Evolutionary conservation across 2,329 filamentous ascomycete species (phyloP).

Genomic region (Cladophialophora yegresii): DNA sequence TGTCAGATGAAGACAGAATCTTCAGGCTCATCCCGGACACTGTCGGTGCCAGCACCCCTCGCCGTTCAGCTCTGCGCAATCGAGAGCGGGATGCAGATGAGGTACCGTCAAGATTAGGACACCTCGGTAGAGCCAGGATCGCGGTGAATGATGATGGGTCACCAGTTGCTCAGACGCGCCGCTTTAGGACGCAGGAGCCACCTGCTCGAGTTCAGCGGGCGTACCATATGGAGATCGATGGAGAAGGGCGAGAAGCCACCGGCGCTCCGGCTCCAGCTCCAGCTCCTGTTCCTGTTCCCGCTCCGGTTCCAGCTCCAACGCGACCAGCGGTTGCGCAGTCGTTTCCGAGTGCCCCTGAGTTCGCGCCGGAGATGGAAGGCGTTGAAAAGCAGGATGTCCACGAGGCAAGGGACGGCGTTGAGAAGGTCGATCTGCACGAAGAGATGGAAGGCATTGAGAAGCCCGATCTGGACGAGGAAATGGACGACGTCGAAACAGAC

Average conservation of each 20-base stretch:
- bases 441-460: background rate
- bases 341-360: background rate
- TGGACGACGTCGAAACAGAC: background rate
- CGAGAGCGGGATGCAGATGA: background rate
- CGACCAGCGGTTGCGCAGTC: background rate
- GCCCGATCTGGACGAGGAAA: background rate
- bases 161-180: background rate
- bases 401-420: background rate
- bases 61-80: background rate
- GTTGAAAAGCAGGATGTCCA: background rate
- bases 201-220: background rate
- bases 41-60: background rate
- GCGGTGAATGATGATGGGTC: slow-evolving; percentile 4
- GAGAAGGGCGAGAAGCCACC: slow-evolving; percentile 2
- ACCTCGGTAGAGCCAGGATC: background rate
- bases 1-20: background rate
- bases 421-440: background rate
- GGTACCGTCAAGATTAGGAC: background rate
- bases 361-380: background rate
- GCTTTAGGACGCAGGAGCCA: background rate
- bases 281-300: background rate
- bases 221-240: slow-evolving; percentile 1
- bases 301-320: background rate
- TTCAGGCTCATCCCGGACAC: background rate
- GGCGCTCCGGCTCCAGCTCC: background rate